Percentiles rank a stretch among this genome's conserved stretches.
Conservation (phyloP, 148 eudicot species). For the Rhododendron vialii region DNA sequence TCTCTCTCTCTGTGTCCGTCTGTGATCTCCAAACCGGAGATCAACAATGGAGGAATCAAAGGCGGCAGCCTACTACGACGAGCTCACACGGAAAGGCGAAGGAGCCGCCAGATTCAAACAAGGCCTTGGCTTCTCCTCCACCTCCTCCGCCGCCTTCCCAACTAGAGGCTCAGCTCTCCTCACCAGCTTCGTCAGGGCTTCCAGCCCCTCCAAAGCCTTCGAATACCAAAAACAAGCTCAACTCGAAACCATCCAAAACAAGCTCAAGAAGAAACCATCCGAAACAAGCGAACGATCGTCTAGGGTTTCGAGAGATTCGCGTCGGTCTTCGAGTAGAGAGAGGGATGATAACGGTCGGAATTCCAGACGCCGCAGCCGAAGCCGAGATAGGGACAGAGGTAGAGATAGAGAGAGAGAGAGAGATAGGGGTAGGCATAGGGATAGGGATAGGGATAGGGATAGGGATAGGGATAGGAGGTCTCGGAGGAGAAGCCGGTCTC, state of each 20-base stretch:
- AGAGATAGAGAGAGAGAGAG: not conserved
- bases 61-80: conserved; percentile 89
- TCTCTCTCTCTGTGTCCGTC: not conserved
- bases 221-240: conserved; percentile 46
- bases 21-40: not conserved
- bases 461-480: conserved; percentile 20
- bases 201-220: conserved; percentile 37
- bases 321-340: conserved; percentile 5
- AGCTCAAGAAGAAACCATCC: conserved; percentile 52
- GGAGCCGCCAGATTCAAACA: conserved; percentile 93
- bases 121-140: conserved; percentile 77
- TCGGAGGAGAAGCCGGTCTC: conserved; percentile 29
- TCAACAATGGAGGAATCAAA: conserved; percentile 79
- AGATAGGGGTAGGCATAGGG: conserved; percentile 21
- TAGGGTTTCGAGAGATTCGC: conserved; percentile 22
- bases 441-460: conserved; percentile 15
- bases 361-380: conserved; percentile 21
- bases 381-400: conserved; percentile 3
- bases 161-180: conserved; percentile 52
- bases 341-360: conserved; percentile 20
- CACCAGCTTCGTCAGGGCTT: conserved; percentile 67
- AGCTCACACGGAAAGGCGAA: conserved; percentile 67
- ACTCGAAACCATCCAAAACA: conserved; percentile 54
- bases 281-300: conserved; percentile 13
- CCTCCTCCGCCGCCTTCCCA: conserved; percentile 40